These are phyloP conservation scores for Nitzschia sp. DNA, from an alignment of 108 stramenopile genomes.

Conservation along the genomic window DNA sequence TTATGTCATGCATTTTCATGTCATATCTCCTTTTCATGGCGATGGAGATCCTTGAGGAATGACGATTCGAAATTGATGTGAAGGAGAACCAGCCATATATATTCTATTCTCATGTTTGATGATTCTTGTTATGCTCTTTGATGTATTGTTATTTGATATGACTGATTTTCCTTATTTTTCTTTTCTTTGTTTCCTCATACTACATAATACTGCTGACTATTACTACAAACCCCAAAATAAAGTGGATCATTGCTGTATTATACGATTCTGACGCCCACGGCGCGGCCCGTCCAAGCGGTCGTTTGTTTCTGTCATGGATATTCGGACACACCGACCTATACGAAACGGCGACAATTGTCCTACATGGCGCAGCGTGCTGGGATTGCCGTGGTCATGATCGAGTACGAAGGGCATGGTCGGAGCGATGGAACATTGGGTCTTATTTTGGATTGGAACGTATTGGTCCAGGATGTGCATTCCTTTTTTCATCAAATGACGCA, in stretches of 20 bases:
- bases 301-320: conserved; percentile 72
- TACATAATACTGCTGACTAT: too few relatives aligned
- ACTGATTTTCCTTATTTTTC: not conserved
- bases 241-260: conserved; percentile 33
- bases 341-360: conserved; percentile 48
- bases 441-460: conserved; percentile 41
- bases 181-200: not conserved
- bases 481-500: conserved; percentile 42
- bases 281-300: conserved; percentile 50
- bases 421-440: conserved; percentile 52
- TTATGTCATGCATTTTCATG: not conserved
- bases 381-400: conserved; percentile 64
- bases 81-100: too few relatives aligned
- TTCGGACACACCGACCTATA: conserved; percentile 56
- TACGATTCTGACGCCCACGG: conserved; percentile 51
- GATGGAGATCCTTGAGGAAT: too few relatives aligned
- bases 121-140: too few relatives aligned
- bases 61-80: too few relatives aligned
- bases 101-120: too few relatives aligned
- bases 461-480: conserved; percentile 49
- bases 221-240: too few relatives aligned
- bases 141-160: too few relatives aligned
- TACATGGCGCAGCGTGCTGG: conserved; percentile 46
- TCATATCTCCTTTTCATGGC: too few relatives aligned
- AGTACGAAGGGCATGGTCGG: conserved; percentile 75